A percentile compares a stretch with the other conserved stretches of the same genome.
These are phyloP conservation scores for Xylogone sp. DNA, from an alignment of 2,329 filamentous ascomycete genomes.

Conservation along the genomic window DNA sequence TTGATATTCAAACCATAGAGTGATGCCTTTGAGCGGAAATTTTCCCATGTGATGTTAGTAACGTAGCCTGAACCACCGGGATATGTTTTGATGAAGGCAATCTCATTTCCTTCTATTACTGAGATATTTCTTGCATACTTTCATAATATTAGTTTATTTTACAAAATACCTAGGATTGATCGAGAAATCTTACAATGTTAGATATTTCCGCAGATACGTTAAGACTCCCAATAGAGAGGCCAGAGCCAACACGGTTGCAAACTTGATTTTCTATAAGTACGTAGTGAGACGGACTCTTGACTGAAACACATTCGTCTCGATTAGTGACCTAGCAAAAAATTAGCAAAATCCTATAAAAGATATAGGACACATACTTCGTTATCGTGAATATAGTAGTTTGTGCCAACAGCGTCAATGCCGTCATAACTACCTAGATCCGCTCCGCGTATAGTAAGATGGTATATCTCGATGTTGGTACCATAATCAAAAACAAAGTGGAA, in stretches of 20 bases:
- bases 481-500: slow-evolving; percentile 34
- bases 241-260: slow-evolving; percentile 33
- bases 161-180: neutral
- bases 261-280: slow-evolving; percentile 31
- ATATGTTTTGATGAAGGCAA: slow-evolving; percentile 36
- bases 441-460: slow-evolving; percentile 34
- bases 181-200: slow-evolving; percentile 24
- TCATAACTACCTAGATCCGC: slow-evolving; percentile 33
- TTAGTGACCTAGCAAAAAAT: slow-evolving; percentile 27
- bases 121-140: slow-evolving; percentile 30
- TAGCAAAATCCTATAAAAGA: neutral
- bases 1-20: slow-evolving; percentile 13
- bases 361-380: slow-evolving; percentile 23
- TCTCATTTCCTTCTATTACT: slow-evolving; percentile 31
- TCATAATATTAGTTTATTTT: no score
- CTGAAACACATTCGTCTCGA: slow-evolving; percentile 33
- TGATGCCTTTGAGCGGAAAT: slow-evolving; percentile 12
- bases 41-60: slow-evolving; percentile 30
- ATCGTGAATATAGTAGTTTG: slow-evolving; percentile 34
- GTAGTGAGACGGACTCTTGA: slow-evolving; percentile 33
- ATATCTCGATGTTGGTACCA: slow-evolving; percentile 32
- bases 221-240: slow-evolving; percentile 33
- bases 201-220: slow-evolving; percentile 28
- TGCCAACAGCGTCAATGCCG: slow-evolving; percentile 33
- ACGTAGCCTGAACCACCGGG: slow-evolving; percentile 33